phyloP scores from a whole-genome alignment of 345 rosid genomes.

The Hevea brasiliensis region DNA sequence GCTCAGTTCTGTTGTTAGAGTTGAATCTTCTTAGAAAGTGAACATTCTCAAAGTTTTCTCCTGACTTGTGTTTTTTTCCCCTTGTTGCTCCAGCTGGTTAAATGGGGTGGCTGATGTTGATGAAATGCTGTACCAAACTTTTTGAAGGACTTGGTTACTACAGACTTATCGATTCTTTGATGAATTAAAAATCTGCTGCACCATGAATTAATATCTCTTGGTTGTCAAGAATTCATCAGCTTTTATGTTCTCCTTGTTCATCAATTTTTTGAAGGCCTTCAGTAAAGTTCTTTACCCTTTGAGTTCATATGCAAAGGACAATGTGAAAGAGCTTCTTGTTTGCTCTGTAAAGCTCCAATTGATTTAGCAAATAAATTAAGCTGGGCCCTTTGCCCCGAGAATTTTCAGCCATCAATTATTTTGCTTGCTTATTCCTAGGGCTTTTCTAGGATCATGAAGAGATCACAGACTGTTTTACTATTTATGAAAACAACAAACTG shows the following conservation, averaged over 20 bases:
- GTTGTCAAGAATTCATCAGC: not conserved
- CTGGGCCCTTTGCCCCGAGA: no score
- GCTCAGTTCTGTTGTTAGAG: not conserved
- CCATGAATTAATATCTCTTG: not conserved
- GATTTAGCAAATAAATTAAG: not conserved
- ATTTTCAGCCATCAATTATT: no score
- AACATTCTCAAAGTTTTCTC: not conserved
- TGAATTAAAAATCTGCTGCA: not conserved
- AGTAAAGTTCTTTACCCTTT: not conserved
- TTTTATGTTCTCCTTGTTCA: not conserved
- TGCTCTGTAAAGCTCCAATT: not conserved
- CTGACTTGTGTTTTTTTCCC: not conserved
- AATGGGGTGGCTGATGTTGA: constrained; percentile 1
- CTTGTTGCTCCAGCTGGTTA: not conserved
- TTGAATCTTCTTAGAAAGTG: not conserved
- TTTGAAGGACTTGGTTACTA: not conserved
- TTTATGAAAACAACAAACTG: no score
- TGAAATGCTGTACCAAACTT: not conserved
- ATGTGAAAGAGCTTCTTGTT: not conserved
- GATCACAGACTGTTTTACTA: no score
- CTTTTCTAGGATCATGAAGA: no score
- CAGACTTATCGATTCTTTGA: no score
- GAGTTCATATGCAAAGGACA: not conserved
- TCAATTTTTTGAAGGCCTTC: not conserved
- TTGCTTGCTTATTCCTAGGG: no score